phyloP scores from a whole-genome alignment of 1,284 basidiomycete genomes.

The Acaromyces ingoldii region DNA sequence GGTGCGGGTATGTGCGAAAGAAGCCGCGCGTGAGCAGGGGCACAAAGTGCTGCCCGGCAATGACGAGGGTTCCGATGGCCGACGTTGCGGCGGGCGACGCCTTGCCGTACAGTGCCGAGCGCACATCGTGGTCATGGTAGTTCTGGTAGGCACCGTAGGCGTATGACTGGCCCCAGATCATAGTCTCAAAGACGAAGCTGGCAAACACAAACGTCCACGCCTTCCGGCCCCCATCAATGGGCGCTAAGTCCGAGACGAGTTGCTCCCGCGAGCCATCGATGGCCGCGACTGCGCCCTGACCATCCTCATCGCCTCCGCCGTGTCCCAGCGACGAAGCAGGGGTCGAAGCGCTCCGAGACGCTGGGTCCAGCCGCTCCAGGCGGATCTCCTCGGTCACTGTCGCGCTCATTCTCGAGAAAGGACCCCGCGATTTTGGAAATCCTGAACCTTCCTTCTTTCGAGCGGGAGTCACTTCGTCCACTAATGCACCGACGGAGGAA shows the following conservation, averaged over 20 bases:
- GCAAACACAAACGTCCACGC: conserved; percentile 10
- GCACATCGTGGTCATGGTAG: conserved; percentile 31
- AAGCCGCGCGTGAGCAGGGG: conserved; percentile 28
- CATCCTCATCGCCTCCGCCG: no score
- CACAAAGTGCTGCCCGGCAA: conserved; percentile 31
- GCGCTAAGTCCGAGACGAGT: conserved; percentile 6
- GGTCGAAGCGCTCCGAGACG: no score
- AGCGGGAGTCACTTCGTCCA: no score
- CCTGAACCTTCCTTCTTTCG: no score
- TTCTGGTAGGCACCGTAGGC: conserved; percentile 45
- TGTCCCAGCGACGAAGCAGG: no score
- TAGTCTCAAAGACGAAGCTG: conserved; percentile 10
- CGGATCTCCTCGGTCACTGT: no score
- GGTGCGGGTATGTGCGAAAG: conserved; percentile 22
- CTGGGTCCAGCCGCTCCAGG: no score
- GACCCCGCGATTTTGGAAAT: no score
- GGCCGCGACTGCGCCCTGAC: no score
- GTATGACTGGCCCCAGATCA: conserved; percentile 31
- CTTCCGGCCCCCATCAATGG: conserved; percentile 7
- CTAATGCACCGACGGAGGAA: no score
- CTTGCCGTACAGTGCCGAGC: conserved; percentile 25
- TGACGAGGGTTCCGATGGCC: conserved; percentile 27
- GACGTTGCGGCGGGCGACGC: conserved; percentile 13
- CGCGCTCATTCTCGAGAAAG: no score
- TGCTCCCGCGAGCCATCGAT: no score